A percentile compares a stretch with the other conserved stretches of the same genome.
Evolutionary conservation across 805 yeast genomes (phyloP).

Genomic region (Hanseniaspora taiwanica): DNA sequence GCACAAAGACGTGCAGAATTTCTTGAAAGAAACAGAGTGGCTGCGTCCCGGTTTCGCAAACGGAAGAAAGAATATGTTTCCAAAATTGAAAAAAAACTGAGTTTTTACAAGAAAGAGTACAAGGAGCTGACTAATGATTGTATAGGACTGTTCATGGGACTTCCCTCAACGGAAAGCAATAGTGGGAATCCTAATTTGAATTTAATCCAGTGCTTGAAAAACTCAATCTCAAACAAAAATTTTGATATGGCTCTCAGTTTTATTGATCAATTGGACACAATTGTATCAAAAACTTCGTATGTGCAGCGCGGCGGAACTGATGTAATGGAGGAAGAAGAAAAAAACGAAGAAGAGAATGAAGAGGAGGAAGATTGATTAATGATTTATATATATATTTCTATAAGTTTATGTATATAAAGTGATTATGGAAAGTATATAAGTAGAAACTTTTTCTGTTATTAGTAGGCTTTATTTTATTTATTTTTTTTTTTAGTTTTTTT

Average conservation of each 20-base stretch:
- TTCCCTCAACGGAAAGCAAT: not conserved
- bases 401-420: not conserved
- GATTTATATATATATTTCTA: not conserved
- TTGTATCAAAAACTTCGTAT: slow-evolving; percentile 12
- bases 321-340: not conserved
- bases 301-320: slow-evolving; percentile 3
- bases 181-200: not conserved
- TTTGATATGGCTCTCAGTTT: slow-evolving; percentile 11
- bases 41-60: slow-evolving; percentile 91
- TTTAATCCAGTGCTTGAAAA: slow-evolving; percentile 10
- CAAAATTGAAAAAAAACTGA: slow-evolving; percentile 69
- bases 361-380: not conserved
- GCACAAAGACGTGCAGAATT: slow-evolving; percentile 52
- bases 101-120: slow-evolving; percentile 58
- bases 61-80: slow-evolving; percentile 81
- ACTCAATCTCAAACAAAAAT: slow-evolving; percentile 14
- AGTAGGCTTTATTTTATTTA: too few relatives aligned
- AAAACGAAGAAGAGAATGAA: not conserved
- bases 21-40: slow-evolving; percentile 83
- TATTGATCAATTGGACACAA: slow-evolving; percentile 14
- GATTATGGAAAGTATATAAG: too few relatives aligned
- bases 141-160: not conserved
- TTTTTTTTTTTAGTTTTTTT: too few relatives aligned
- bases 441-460: too few relatives aligned
- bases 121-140: slow-evolving; percentile 34